phyloP scores from a whole-genome alignment of 805 yeast species.

The Barnettozyma sucrosica region DNA sequence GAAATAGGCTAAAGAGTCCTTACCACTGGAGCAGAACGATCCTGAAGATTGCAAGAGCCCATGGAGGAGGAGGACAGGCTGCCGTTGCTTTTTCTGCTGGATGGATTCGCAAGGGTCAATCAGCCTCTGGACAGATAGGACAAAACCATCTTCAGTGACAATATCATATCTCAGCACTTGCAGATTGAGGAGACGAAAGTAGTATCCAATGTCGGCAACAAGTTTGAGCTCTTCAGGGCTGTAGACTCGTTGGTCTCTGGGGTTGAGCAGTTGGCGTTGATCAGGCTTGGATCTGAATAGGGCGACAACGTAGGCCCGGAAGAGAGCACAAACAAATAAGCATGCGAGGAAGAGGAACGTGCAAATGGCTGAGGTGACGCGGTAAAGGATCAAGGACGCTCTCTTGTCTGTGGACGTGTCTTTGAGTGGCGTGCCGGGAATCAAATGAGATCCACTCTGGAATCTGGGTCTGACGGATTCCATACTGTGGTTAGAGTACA shows the following conservation, averaged over 20 bases:
- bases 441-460: background rate
- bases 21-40: conserved; percentile 79
- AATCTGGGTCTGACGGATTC: background rate
- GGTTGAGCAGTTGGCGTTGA: background rate
- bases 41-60: conserved; percentile 88
- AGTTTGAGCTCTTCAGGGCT: conserved; percentile 31
- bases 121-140: conserved; percentile 59
- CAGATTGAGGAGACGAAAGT: conserved; percentile 56
- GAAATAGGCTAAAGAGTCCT: conserved; percentile 64
- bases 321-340: conserved; percentile 14
- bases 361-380: conserved; percentile 13
- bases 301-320: conserved; percentile 1
- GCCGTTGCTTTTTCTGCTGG: conserved; percentile 28
- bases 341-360: conserved; percentile 12
- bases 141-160: conserved; percentile 75
- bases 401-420: background rate
- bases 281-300: background rate
- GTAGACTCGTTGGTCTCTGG: background rate
- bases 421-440: background rate
- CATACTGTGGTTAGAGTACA: background rate
- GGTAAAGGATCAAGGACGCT: conserved; percentile 4
- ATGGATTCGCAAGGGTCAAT: conserved; percentile 37
- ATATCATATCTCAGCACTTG: conserved; percentile 54
- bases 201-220: conserved; percentile 57
- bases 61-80: conserved; percentile 74